Base-by-base conservation (phyloP, 2,329 filamentous ascomycete species). In the Alternaria viburni region DNA sequence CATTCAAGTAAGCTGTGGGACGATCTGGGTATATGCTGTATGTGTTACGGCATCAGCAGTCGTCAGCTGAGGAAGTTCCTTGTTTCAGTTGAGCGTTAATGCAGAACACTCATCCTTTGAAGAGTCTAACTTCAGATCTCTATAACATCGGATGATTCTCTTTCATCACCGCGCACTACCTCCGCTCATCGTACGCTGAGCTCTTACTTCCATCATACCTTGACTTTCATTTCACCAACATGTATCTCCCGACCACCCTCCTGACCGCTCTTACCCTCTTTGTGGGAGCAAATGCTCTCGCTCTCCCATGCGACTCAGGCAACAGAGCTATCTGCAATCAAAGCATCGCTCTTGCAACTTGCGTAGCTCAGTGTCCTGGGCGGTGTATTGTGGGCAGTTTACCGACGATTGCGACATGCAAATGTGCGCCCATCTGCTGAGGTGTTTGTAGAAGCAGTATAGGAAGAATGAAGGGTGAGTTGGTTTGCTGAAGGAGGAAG, bases 181-280 rank as follows among this genome's bases (percentile, higher is more conserved):
- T n/a, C 32, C 1, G 3, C 5, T 8, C 6, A 15, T 1, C 30
- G 30, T 15, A 36, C 6, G 13, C 13, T 15, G 4, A 36, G 6
- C 30, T 4, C 30, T 4, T 15, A 4, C 30, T 15, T 3, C 15
- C 6, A 8, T 36, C 13, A 15, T 8, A 15, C 13, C 3, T 1
- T 6, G 4, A 3, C 7, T 3, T 12, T 2, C 2, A 7, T 36
- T n/a, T n/a, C 41, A 44, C 17, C n/a, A 0, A 44, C 19, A 41
- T 44, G n/a, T 21, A 45, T 12, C 17, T 45, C 3, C 3, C 11
- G 2, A 21, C 11, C 3, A 45, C 8, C 6, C 43, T 45, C 43
- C 43, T 45, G 2, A 1, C 17, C 0, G 6, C 43, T 45, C 0
- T 45, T 0, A 1, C 43, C 17, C 17, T 45, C 6, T 19, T 45